phyloP scores from a whole-genome alignment of 352 stramenopile genomes.

The Phytophthora melonis region DNA sequence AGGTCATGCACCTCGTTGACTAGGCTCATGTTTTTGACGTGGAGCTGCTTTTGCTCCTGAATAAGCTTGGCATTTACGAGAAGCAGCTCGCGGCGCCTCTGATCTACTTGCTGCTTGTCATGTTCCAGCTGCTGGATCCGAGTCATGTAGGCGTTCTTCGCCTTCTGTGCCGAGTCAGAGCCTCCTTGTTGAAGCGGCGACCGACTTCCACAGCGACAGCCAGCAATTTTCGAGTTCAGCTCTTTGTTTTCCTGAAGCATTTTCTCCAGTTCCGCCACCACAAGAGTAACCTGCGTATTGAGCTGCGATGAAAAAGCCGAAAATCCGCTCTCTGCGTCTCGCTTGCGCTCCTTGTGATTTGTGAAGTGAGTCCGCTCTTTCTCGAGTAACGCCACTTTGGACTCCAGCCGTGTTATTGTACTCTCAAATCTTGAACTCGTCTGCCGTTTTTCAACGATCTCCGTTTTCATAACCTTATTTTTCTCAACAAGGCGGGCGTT shows the following conservation, averaged over 20 bases:
- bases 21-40: slow-evolving; percentile 44
- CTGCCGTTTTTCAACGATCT: slow-evolving; percentile 40
- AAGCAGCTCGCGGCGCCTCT: slow-evolving; percentile 70
- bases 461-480: slow-evolving; percentile 51
- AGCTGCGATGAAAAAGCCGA: slow-evolving; percentile 48
- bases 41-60: slow-evolving; percentile 69
- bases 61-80: slow-evolving; percentile 75
- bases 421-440: slow-evolving; percentile 40
- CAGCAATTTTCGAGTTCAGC: slow-evolving; percentile 32
- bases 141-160: slow-evolving; percentile 51
- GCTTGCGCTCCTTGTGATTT: slow-evolving; percentile 45
- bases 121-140: slow-evolving; percentile 65
- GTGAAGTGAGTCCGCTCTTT: slow-evolving; percentile 55
- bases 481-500: slow-evolving; percentile 51
- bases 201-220: slow-evolving; percentile 29
- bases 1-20: slow-evolving; percentile 44
- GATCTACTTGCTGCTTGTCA: slow-evolving; percentile 49
- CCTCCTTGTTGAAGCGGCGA: background rate
- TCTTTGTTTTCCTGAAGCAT: slow-evolving; percentile 54
- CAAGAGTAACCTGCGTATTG: slow-evolving; percentile 49
- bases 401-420: slow-evolving; percentile 51
- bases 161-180: slow-evolving; percentile 26
- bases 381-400: slow-evolving; percentile 55
- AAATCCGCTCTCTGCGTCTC: slow-evolving; percentile 39
- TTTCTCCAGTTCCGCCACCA: slow-evolving; percentile 57